Conservation (phyloP, 2,329 filamentous ascomycete species). For the Trichoderma citrinoviride region DNA sequence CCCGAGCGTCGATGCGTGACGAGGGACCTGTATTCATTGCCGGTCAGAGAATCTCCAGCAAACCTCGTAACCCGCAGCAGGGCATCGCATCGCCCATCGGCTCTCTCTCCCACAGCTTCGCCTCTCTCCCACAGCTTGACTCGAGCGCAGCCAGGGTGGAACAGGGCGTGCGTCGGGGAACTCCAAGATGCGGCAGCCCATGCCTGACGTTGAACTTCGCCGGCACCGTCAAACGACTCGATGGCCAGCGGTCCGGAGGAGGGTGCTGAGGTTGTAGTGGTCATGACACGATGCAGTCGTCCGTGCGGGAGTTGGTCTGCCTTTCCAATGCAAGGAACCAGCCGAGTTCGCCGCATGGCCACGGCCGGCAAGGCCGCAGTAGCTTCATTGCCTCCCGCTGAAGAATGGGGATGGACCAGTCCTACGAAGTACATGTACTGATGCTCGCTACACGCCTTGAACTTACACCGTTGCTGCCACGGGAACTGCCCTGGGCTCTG, state of each 20-base stretch:
- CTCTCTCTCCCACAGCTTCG: not conserved
- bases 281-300: conserved; percentile 13
- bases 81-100: not conserved
- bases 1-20: not conserved
- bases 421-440: not conserved
- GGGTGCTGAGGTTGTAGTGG: not conserved
- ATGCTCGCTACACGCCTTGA: too few species aligned
- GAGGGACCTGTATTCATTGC: not conserved
- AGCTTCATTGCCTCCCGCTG: conserved; percentile 21
- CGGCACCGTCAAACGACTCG: not conserved
- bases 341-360: conserved; percentile 31
- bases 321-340: conserved; percentile 36
- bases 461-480: too few species aligned
- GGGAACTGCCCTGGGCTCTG: not conserved
- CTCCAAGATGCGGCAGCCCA: not conserved
- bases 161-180: conserved; percentile 6
- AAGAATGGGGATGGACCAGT: conserved; percentile 5
- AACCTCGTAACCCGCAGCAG: too few species aligned
- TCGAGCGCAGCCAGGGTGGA: not conserved
- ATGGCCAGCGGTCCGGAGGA: not conserved
- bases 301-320: conserved; percentile 20
- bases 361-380: conserved; percentile 24
- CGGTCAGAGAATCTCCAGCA: not conserved
- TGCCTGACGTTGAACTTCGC: not conserved
- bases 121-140: not conserved